Base-by-base conservation (phyloP, 2,329 filamentous ascomycete genomes). In the Xylariaceae sp. region DNA sequence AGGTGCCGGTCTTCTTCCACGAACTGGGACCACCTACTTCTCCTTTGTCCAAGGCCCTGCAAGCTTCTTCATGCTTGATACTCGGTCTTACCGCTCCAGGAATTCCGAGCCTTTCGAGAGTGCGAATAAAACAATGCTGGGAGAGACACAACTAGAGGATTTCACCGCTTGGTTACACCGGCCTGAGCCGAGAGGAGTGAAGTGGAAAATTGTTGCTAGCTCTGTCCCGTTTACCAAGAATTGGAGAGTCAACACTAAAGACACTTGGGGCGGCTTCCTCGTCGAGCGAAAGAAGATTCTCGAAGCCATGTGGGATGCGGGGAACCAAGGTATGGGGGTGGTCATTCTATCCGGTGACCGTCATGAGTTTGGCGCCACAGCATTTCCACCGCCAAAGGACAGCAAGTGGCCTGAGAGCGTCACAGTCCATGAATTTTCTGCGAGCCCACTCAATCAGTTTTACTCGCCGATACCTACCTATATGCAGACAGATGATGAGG, bases 211-310 rank as follows among this genome's bases (percentile, higher is more conserved):
- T 64, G 78, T 99, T 44, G 87, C 92, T 15, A 92, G 89, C 32
- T 92, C 89, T 15, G 89, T 97, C 4, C 94, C 94, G 0, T 96
- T 99, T 70, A 97, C 94, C 6, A 96, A 96, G 75, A 99, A 99
- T 72, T 99, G 94, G 93, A 88, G 85, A 20, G 84, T 96, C 60
- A 93, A 94, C 60, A 85, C 85, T 2, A 80, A 87, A 57, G 94
- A 99, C 68, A 97, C 94, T 0, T 99, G 94, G 94, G 91, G 91
- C 40, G 93, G 93, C 0, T 97, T 96, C 71, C 79, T 97, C 2
- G 75, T 80, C 42, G 94, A 99, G 76, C 86, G 94, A 13, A 83
- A 81, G 48, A 79, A 78, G 50, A 82, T 97, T 21, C 85, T 99
- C 11, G 88, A 96, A 70, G 89, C 91, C 2, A 96, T 97, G 83